Base-by-base conservation (phyloP, 768 basidiomycete genomes). In the Mycena maculata region DNA sequence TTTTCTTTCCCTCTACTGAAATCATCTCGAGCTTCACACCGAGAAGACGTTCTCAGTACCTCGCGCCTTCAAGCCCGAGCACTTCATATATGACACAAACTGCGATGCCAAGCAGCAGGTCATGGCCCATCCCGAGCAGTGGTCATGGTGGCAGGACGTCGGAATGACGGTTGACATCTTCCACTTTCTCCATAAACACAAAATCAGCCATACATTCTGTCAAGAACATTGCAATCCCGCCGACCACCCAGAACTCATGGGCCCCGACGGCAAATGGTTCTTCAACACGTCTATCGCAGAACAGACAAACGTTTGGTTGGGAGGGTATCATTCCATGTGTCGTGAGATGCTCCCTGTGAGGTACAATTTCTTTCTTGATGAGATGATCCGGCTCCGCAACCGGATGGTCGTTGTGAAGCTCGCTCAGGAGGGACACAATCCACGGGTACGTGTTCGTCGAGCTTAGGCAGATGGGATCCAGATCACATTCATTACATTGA, bases 281-380 rank as follows among this genome's bases (percentile, higher is more conserved):
- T 77, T 73, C 73, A 81, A 81, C 48, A 77, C 79, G 0, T 81
- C 79, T 0, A 71, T 76, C 2, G 78, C 78, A 7, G 80, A 82
- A 63, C 78, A 79, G 68, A 69, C 73, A 5, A 82, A 82, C 57
- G 74, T 72, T 4, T 82, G 81, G 81, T 56, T 80, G 3, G 76
- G 76, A 2, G 75, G 78, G 5, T 81, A 79, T 49, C 74, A 77
- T 10, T 44, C 77, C 0, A 80, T 81, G 0, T 71, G 71, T 15
- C 39, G 74, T 4, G 79, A 81, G 62, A 83, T 83, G 81, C 20
- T 71, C 0, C 68, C 71, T 0, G 66, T 67, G 0, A 71, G 72
- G 44, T 80, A 75, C 25, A 72, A 78, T 39, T 82, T 82, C 53
- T 82, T 81, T 63, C 64, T 83, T 0, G 80, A 82, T 33, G 81